phyloP scores from a whole-genome alignment of 345 rosid genomes.

The Eucalyptus camaldulensis region DNA sequence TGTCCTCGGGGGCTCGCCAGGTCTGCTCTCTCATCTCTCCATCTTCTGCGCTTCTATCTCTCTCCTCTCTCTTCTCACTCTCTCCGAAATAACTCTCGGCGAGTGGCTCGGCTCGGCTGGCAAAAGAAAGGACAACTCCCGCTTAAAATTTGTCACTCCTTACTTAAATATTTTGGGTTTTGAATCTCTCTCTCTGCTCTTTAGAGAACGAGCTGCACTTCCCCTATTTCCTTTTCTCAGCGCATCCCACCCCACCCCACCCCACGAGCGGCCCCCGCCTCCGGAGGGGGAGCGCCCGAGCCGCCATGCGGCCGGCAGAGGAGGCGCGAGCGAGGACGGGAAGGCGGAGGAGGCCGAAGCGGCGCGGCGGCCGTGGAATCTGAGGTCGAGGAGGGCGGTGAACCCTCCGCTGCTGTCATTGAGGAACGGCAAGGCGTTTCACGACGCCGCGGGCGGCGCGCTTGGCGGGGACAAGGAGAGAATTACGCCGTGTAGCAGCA shows the following conservation, averaged over 20 bases:
- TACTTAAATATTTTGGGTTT: too few relatives aligned
- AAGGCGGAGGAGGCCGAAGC: slow-evolving; percentile 7
- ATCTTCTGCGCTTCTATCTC: too few relatives aligned
- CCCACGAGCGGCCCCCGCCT: slow-evolving; percentile 6
- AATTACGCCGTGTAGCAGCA: neutral
- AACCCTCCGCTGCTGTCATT: neutral
- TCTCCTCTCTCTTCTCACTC: too few relatives aligned
- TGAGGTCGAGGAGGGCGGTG: slow-evolving; percentile 45
- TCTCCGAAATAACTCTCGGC: too few relatives aligned
- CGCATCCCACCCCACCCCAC: neutral
- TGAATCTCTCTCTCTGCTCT: too few relatives aligned
- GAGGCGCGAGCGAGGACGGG: neutral
- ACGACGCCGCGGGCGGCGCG: neutral
- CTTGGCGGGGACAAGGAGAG: slow-evolving; percentile 33
- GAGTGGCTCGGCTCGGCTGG: too few relatives aligned
- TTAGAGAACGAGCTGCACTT: too few relatives aligned
- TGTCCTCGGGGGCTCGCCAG: too few relatives aligned
- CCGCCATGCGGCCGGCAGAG: slow-evolving; percentile 2
- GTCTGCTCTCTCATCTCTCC: too few relatives aligned
- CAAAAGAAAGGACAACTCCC: too few relatives aligned
- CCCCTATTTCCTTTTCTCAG: too few relatives aligned
- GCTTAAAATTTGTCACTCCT: too few relatives aligned
- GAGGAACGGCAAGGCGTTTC: neutral
- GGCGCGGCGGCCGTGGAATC: slow-evolving; percentile 53
- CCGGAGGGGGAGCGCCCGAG: slow-evolving; percentile 42